A percentile compares a stretch with the other conserved stretches of the same genome.
Conservation (phyloP, 139 green algal genomes). For the Micractinium conductrix region DNA sequence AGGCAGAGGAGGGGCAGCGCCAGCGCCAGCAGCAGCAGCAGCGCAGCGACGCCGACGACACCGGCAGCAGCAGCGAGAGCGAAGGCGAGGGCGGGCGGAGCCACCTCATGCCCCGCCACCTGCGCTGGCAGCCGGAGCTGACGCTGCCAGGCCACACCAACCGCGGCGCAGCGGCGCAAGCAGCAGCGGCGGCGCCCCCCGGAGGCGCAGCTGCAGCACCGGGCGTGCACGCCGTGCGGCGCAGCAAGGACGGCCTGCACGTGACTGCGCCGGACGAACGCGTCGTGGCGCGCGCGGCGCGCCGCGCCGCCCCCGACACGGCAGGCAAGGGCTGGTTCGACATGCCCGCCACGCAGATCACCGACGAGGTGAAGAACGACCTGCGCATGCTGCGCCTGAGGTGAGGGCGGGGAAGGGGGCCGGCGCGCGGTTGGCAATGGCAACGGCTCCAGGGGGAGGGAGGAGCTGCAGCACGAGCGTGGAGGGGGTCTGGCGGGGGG, state of each 20-base stretch:
- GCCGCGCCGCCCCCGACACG: conserved; percentile 18
- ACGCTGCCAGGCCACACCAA: not conserved
- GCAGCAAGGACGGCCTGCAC: conserved; percentile 9
- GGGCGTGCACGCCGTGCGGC: conserved; percentile 8
- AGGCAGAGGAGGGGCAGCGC: not conserved
- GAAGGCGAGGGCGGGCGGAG: not conserved
- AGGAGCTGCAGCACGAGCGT: too few relatives aligned
- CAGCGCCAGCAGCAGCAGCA: not conserved
- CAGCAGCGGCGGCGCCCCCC: not conserved
- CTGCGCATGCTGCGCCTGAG: conserved; percentile 44
- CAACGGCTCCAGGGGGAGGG: too few relatives aligned
- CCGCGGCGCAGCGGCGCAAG: not conserved
- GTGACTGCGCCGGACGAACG: conserved; percentile 22
- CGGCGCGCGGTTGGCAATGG: too few relatives aligned
- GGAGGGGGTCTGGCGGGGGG: too few relatives aligned
- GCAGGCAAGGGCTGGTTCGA: conserved; percentile 45
- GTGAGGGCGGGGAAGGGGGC: conserved; percentile 3
- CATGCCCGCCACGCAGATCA: conserved; percentile 47
- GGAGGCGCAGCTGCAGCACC: not conserved
- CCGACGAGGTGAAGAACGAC: conserved; percentile 51
- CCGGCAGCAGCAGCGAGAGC: conserved; percentile 3
- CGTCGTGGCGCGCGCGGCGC: not conserved
- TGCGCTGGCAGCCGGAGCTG: conserved; percentile 28
- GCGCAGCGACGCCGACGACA: not conserved
- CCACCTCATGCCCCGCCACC: not conserved